phyloP scores from a whole-genome alignment of 257 asterid species.

The Nicotiana attenuata region DNA sequence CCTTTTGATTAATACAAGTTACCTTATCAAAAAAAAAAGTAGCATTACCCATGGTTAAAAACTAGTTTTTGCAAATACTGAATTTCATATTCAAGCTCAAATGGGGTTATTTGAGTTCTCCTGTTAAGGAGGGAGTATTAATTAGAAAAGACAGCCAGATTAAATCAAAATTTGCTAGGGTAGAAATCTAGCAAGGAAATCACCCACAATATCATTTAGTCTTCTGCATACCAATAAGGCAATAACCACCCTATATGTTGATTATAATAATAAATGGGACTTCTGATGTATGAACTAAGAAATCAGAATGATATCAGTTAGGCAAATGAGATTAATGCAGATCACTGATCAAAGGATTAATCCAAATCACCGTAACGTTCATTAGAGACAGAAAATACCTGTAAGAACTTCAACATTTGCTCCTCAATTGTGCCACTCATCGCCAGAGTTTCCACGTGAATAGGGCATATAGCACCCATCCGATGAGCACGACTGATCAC shows the following conservation, averaged over 20 bases:
- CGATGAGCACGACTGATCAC: conserved; percentile 99
- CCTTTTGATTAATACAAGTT: too few relatives aligned
- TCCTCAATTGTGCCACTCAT: conserved; percentile 96
- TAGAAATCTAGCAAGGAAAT: too few relatives aligned
- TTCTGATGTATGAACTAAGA: neutral
- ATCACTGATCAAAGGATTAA: neutral
- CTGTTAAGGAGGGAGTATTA: neutral
- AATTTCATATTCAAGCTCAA: too few relatives aligned
- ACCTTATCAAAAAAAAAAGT: too few relatives aligned
- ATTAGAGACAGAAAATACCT: conserved; percentile 39
- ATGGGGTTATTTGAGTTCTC: neutral
- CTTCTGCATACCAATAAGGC: too few relatives aligned
- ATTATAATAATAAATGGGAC: neutral
- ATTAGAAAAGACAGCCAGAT: neutral
- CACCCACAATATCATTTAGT: too few relatives aligned
- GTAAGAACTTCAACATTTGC: conserved; percentile 83
- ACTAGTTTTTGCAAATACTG: too few relatives aligned
- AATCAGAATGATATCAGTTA: neutral
- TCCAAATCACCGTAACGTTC: neutral
- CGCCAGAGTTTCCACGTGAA: conserved; percentile 85
- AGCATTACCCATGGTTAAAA: too few relatives aligned
- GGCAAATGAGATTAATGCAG: conserved; percentile 2
- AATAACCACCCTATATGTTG: neutral
- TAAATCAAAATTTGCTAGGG: neutral
- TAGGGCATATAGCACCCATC: conserved; percentile 94